Conservation (phyloP, 768 basidiomycete genomes). For the Pisolithus albus region DNA sequence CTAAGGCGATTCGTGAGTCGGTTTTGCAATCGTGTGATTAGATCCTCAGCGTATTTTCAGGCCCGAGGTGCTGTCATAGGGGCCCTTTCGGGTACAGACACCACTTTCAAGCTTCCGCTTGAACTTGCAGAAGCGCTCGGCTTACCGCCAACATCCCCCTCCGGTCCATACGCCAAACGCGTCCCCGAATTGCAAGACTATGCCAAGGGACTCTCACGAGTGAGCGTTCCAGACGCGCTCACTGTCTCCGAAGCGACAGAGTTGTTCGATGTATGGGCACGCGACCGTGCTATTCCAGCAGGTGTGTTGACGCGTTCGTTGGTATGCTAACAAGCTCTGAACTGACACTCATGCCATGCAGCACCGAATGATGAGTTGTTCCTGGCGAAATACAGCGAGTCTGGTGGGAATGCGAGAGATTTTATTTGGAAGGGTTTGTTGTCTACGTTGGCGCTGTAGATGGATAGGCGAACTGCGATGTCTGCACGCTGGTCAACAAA, state of each 20-base stretch:
- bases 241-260: constrained; percentile 62
- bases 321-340: background rate
- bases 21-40: background rate
- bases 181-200: constrained; percentile 45
- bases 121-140: constrained; percentile 61
- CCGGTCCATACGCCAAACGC: constrained; percentile 53
- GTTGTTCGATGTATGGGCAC: constrained; percentile 72
- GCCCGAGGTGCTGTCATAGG: constrained; percentile 65
- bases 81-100: constrained; percentile 57
- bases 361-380: constrained; percentile 62
- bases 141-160: constrained; percentile 34
- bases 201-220: constrained; percentile 44
- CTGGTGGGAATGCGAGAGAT: constrained; percentile 70
- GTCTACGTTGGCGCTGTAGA: constrained; percentile 21
- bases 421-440: constrained; percentile 68
- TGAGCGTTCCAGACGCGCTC: constrained; percentile 52
- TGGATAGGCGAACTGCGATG: no score
- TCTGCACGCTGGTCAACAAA: no score
- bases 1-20: constrained; percentile 55
- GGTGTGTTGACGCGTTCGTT: constrained; percentile 27
- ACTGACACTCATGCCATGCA: constrained; percentile 9
- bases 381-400: constrained; percentile 70
- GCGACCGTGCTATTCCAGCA: constrained; percentile 47
- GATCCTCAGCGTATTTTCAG: constrained; percentile 31
- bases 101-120: constrained; percentile 48